Evolutionary conservation across 2,329 filamentous ascomycete genomes (phyloP), one percentile per base, ranked within the genome.

Genomic region (Colletotrichum chrysophilum): DNA sequence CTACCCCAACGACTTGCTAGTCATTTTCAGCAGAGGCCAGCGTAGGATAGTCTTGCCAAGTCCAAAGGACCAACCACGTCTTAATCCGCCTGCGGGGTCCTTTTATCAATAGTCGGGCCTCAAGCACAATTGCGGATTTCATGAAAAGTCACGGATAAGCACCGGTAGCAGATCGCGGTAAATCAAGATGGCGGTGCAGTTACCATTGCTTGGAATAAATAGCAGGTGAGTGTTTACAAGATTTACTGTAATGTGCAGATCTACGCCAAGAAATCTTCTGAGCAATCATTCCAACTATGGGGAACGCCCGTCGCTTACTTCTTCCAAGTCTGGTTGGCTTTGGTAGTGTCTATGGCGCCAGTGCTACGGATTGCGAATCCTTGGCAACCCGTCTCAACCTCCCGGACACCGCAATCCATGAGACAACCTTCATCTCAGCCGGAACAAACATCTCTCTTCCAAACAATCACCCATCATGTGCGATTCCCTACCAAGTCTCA

Each of bases 391-490:
- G 68, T 13, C 62, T 75, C n/a, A 67, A 34, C 10, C 68, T 75
- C 38, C 68, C 68, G 4, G 79, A 83, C 58, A 82, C 82, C 12
- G 80, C 80, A 8, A 79, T 85, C 1, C 66, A 56, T 24, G 58
- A 56, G 18, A 74, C 66, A 4, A 62, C 52, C 6, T 79, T 75
- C 64, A 24, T 78, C 38, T 5, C 60, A 12, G 66, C 71, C 4
- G 84, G 84, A 4, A 83, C 83, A 2, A 86, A 84, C 28, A 75
- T 86, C 38, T 82, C 65, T 18, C 66, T 79, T 16, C 78, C 83
- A 4, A 80, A 82, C 14, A 81, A 83, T 70, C 80, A 84, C 66
- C 79, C 79, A 28, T 80, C 85, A 70, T 88, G 87, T 32, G 48
- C 60, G 4, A 62, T 36, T 4, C 65, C 75, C 1, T 73, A 32